Conservation (phyloP, 2,329 filamentous ascomycete species). For the Anisogramma anomala region DNA sequence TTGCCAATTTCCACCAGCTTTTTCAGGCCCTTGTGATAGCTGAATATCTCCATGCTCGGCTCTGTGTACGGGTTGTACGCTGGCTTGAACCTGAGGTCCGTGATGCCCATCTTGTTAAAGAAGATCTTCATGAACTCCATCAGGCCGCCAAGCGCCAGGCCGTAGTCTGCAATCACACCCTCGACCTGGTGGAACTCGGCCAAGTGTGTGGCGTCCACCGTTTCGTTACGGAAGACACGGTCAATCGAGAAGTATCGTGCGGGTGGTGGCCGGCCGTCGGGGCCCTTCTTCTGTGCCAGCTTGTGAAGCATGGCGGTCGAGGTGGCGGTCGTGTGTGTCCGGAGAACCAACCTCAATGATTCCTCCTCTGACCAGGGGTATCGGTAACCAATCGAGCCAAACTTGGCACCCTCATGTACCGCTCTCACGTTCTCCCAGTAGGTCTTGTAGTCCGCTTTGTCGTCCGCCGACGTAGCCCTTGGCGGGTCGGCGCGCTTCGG, state of each 20-base stretch:
- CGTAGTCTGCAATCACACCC: constrained; percentile 95
- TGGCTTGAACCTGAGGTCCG: constrained; percentile 81
- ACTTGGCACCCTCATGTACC: constrained; percentile 85
- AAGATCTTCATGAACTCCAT: constrained; percentile 91
- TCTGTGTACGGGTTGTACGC: constrained; percentile 89
- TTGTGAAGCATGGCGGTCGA: constrained; percentile 86
- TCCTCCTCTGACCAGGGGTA: constrained; percentile 90
- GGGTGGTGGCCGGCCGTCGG: constrained; percentile 50
- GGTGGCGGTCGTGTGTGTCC: constrained; percentile 91
- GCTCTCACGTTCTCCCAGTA: constrained; percentile 83
- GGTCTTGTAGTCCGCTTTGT: constrained; percentile 58
- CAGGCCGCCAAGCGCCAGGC: constrained; percentile 78
- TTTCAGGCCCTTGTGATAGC: constrained; percentile 75
- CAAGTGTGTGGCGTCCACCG: constrained; percentile 90
- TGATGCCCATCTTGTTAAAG: constrained; percentile 91
- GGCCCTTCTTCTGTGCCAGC: constrained; percentile 69
- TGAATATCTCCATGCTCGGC: constrained; percentile 96
- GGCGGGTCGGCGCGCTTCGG: constrained; percentile 64
- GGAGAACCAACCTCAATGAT: constrained; percentile 73
- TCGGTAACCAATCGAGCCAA: constrained; percentile 89
- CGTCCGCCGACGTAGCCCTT: constrained; percentile 40
- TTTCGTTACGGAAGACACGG: constrained; percentile 92
- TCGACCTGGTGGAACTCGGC: constrained; percentile 98
- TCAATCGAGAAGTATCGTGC: constrained; percentile 99
- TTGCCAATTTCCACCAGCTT: constrained; percentile 98